A percentile compares a stretch with the other conserved stretches of the same genome.
phyloP scores from a whole-genome alignment of 2,329 filamentous ascomycete genomes.

The Aspergillus latus region DNA sequence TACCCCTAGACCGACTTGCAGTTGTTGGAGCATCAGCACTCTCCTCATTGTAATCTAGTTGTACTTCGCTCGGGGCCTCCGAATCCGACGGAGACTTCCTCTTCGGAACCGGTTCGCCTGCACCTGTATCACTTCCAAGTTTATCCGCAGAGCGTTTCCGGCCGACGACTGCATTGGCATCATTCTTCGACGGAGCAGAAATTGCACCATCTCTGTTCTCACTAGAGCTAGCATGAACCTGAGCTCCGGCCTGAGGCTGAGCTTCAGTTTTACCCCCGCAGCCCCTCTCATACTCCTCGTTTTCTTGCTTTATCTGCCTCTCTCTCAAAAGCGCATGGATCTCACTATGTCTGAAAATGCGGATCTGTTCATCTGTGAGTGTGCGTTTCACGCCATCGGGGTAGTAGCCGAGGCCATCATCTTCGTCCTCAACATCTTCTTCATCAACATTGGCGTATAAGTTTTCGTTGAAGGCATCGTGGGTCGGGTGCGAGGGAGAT shows the following conservation, averaged over 20 bases:
- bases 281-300: conserved; percentile 21
- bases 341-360: conserved; percentile 87
- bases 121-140: neutral
- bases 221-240: neutral
- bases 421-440: conserved; percentile 28
- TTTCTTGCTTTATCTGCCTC: conserved; percentile 36
- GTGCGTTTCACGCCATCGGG: conserved; percentile 83
- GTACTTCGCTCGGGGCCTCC: conserved; percentile 21
- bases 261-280: conserved; percentile 8
- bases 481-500: neutral
- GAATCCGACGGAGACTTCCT: neutral
- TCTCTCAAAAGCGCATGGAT: conserved; percentile 68
- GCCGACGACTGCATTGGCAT: neutral
- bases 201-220: neutral
- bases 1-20: neutral
- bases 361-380: conserved; percentile 85
- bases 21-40: neutral
- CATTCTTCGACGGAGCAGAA: neutral
- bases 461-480: neutral
- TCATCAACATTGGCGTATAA: neutral
- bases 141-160: conserved; percentile 1
- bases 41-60: conserved; percentile 49
- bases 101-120: neutral
- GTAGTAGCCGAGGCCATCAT: conserved; percentile 77
- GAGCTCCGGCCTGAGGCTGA: conserved; percentile 4